These are phyloP conservation scores for Takakia lepidozioides DNA, from an alignment of 225 moss, liverwort and hornwort species.

Conservation along the genomic window DNA sequence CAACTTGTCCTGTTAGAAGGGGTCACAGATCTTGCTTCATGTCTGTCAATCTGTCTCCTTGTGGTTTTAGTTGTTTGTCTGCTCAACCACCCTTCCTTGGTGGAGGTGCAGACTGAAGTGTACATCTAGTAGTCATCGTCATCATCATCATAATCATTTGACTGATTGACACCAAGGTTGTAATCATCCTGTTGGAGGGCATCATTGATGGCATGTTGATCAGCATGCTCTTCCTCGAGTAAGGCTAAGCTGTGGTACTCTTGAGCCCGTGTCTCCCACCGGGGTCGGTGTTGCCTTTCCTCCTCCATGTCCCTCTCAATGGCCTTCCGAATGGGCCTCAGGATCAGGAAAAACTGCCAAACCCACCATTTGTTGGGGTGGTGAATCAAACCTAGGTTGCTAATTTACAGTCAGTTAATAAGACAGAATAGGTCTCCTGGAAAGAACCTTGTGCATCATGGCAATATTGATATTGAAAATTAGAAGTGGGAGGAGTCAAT, in stretches of 20 bases:
- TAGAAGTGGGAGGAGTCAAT: neutral
- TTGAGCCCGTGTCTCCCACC: slow-evolving; percentile 94
- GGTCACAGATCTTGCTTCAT: no score
- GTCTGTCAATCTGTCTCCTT: no score
- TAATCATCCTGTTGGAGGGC: slow-evolving; percentile 80
- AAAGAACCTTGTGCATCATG: no score
- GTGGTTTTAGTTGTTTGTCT: no score
- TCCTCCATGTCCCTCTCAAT: slow-evolving; percentile 74
- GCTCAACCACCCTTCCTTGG: no score
- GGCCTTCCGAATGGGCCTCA: slow-evolving; percentile 65
- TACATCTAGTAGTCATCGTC: no score
- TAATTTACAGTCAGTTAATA: no score
- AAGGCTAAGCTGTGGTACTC: slow-evolving; percentile 58
- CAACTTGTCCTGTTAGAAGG: no score
- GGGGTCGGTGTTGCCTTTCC: slow-evolving; percentile 80
- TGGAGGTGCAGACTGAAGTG: no score
- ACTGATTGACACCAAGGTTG: slow-evolving; percentile 39
- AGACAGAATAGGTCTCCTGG: no score
- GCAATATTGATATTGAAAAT: neutral
- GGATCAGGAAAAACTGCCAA: slow-evolving; percentile 74
- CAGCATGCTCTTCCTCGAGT: slow-evolving; percentile 81
- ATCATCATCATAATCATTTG: slow-evolving; percentile 62
- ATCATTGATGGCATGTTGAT: slow-evolving; percentile 86
- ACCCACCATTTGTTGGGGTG: no score
- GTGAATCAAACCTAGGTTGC: no score